Evolutionary conservation across 1,284 basidiomycete species (phyloP).

Genomic region (Apiotrichum gamsii): DNA sequence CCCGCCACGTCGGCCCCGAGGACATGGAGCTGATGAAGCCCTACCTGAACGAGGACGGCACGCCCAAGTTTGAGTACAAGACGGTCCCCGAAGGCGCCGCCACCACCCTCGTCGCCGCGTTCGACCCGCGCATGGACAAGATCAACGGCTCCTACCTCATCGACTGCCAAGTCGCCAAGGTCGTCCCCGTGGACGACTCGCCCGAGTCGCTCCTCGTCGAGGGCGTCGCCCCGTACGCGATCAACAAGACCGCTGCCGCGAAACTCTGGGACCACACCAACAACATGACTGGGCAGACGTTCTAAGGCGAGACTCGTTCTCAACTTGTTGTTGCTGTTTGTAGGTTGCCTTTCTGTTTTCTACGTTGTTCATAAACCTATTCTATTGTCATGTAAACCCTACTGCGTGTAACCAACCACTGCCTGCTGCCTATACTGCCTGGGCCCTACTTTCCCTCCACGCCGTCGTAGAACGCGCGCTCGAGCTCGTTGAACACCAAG

Average conservation of each 20-base stretch:
- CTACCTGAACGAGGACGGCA: constrained; percentile 7
- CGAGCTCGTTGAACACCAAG: constrained; percentile 26
- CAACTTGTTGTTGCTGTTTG: too few species aligned
- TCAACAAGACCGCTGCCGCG: neutral
- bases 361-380: too few species aligned
- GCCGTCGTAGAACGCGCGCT: constrained; percentile 31
- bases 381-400: too few species aligned
- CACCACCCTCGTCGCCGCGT: constrained; percentile 10
- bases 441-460: too few species aligned
- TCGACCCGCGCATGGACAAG: constrained; percentile 3
- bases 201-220: neutral
- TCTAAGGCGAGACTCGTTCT: too few species aligned
- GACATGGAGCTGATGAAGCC: neutral
- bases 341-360: too few species aligned
- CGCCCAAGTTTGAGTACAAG: constrained; percentile 1
- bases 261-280: constrained; percentile 4
- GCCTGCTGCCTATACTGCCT: too few species aligned
- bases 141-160: constrained; percentile 7
- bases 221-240: neutral
- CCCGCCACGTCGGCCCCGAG: constrained; percentile 1
- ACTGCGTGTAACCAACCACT: too few species aligned
- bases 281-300: neutral
- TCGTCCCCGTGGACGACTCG: neutral
- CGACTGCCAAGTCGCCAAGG: constrained; percentile 3
- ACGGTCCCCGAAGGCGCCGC: constrained; percentile 7